These are phyloP conservation scores for Gymnopus androsaceus DNA, from an alignment of 1,284 basidiomycete genomes.

Conservation along the genomic window DNA sequence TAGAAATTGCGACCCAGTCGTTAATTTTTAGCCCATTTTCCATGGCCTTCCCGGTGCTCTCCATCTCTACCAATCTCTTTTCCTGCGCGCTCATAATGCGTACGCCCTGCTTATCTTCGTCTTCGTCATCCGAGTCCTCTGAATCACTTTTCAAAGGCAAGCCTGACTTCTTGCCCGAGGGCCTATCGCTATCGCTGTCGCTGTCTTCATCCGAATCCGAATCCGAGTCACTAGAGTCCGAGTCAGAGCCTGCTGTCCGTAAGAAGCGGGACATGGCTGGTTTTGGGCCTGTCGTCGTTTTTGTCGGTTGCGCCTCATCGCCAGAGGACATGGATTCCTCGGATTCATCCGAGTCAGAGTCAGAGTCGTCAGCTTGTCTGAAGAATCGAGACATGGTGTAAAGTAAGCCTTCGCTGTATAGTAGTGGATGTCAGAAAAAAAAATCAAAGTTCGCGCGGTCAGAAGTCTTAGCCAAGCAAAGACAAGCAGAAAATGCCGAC, in stretches of 20 bases:
- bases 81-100: conserved; percentile 81
- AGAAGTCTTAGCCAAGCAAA: not conserved
- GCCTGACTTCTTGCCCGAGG: conserved; percentile 22
- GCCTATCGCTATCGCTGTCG: conserved; percentile 51
- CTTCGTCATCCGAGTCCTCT: conserved; percentile 69
- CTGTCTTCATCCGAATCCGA: conserved; percentile 47
- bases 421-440: not conserved
- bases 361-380: conserved; percentile 80
- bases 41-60: conserved; percentile 85
- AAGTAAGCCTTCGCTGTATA: not conserved
- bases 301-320: conserved; percentile 55
- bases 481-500: not conserved
- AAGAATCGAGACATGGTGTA: conserved; percentile 82
- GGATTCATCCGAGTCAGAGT: conserved; percentile 76
- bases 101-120: conserved; percentile 69
- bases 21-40: conserved; percentile 96
- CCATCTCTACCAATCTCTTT: conserved; percentile 88
- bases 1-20: conserved; percentile 93
- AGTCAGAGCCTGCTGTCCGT: conserved; percentile 16
- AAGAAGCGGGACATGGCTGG: conserved; percentile 65
- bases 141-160: conserved; percentile 46
- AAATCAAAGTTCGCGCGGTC: not conserved
- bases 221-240: conserved; percentile 31
- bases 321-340: conserved; percentile 80
- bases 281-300: conserved; percentile 51